Evolutionary conservation across 2,329 filamentous ascomycete species (phyloP), one percentile per base, ranked within the genome.

Genomic region (Fusarium sp.): DNA sequence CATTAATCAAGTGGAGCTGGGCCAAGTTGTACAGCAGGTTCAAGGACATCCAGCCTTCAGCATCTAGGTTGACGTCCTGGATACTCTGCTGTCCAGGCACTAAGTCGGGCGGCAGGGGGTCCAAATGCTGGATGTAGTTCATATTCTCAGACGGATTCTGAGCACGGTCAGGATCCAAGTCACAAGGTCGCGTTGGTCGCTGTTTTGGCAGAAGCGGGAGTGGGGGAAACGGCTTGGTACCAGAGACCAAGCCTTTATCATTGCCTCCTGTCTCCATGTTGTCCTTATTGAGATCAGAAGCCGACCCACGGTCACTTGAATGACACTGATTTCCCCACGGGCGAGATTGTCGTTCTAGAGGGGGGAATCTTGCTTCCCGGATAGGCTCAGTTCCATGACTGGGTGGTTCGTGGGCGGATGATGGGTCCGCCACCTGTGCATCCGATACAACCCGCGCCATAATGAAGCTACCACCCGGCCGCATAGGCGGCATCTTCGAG

Each of bases 1-100:
- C 93, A 68, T 94, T 95, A 73, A 96, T 87, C 0, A 94, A 95
- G 75, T 96, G 93, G 22, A 97, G 83, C 80, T 97, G 93, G 0
- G 94, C 94, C 84, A 97, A 88, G 76, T 92, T 94, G 77, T 91
- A 91, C 3, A 97, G 85, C 1, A 97, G 82, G 74, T 96, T 95
- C 10, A 96, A 83, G 74, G 94, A 95, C 1, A 95, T 89, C 93
- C 93, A 96, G 8, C 93, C 92, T 29, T 94, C 90, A 1, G 86
- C 84, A 58, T 91, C 90, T 1, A 90, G 86, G 17, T 87, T 85
- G 14, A 89, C 87, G 54, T 89, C 86, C 6, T 81, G 27, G 4
- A 45, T 60, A 25, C 39, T 22, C n/a, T 82, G 83, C 20, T 83
- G 82, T 4, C 83, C 81, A 15, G 83, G 82, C 11, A 84, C 72